Evolutionary conservation across 2,329 filamentous ascomycete genomes (phyloP), one percentile per base, ranked within the genome.

Genomic region (Metarhizium rileyi): DNA sequence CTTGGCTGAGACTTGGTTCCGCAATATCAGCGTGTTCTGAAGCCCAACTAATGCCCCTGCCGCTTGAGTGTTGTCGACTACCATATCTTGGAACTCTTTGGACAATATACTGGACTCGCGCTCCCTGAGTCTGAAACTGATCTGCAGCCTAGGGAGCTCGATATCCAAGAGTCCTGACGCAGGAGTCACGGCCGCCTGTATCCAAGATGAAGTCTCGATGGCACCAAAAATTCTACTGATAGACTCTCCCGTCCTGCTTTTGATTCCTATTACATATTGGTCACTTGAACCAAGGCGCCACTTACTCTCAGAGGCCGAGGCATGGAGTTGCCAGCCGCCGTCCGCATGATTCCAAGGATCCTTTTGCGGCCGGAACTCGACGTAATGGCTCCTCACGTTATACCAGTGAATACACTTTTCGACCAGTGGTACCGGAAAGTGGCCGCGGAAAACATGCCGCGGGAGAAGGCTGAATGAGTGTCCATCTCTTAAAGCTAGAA

Each of bases 1-100:
- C 2, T 61, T 23, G 12, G 53, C 10, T 10, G 52, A 54, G 0
- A 48, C 16, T 1, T 20, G 16, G 2, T 49, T 28, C 5, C 48
- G 52, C 1, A 83, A 56, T 0, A 81, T 63, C 0, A 83, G 63
- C 52, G 73, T 76, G 56, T 40, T 52, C 14, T 10, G 25, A 1
- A 81, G 63, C 0, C 78, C 78, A 33, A 72, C 56, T 3, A 80
- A 60, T 0, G 74, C 70, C 0, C 68, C 72, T 2, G 78, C 56
- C 5, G 20, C 22, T 44, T 53, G 52, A 14, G 66, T 42, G 0
- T 53, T 20, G 53, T 79, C 75, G 2, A 83, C 55, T 0, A 57
- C 51, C 69, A 78, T 75, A 3, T 70, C 73, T 0, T 67, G 66
- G 50, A 73, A 76, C 51, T 80, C 69, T 12, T 66, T 68, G 1